Evolutionary conservation across 352 stramenopile genomes (phyloP).

Genomic region (Phytopythium aichiense): DNA sequence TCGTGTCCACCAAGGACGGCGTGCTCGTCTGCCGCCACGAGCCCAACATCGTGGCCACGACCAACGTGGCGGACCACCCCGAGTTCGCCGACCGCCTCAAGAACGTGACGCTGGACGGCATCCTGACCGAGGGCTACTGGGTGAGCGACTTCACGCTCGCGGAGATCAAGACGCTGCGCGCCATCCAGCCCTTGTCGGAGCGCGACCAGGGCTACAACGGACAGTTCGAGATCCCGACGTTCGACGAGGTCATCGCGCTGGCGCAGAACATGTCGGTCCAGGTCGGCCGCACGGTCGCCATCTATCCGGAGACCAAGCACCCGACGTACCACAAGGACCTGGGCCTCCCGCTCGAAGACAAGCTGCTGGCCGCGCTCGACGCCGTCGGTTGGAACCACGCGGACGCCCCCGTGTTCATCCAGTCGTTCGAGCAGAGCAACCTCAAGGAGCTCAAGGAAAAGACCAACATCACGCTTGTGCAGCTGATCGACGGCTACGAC

Average conservation of each 20-base stretch:
- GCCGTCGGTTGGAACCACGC: slow-evolving; percentile 64
- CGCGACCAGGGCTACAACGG: slow-evolving; percentile 80
- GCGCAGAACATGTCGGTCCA: slow-evolving; percentile 60
- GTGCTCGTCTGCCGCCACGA: slow-evolving; percentile 85
- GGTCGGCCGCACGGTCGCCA: slow-evolving; percentile 58
- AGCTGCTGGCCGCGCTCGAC: slow-evolving; percentile 66
- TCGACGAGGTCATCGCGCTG: slow-evolving; percentile 86
- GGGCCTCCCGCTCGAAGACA: slow-evolving; percentile 70
- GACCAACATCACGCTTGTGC: slow-evolving; percentile 72
- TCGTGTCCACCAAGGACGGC: slow-evolving; percentile 84
- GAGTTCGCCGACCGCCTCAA: slow-evolving; percentile 68
- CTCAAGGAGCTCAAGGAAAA: slow-evolving; percentile 58
- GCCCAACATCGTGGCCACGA: slow-evolving; percentile 87
- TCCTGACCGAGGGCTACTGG: slow-evolving; percentile 71
- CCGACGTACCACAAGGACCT: slow-evolving; percentile 69
- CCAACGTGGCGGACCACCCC: slow-evolving; percentile 72
- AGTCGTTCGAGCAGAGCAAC: slow-evolving; percentile 78
- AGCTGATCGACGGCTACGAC: slow-evolving; percentile 67
- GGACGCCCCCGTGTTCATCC: slow-evolving; percentile 60
- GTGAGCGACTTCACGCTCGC: slow-evolving; percentile 89
- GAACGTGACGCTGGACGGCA: slow-evolving; percentile 55
- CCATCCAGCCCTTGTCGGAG: slow-evolving; percentile 74
- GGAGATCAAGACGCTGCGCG: slow-evolving; percentile 86
- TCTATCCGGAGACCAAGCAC: slow-evolving; percentile 90
- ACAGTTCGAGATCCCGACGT: slow-evolving; percentile 85